Base-by-base conservation (phyloP, 208 protist species). In the Angomonas ambiguus region DNA sequence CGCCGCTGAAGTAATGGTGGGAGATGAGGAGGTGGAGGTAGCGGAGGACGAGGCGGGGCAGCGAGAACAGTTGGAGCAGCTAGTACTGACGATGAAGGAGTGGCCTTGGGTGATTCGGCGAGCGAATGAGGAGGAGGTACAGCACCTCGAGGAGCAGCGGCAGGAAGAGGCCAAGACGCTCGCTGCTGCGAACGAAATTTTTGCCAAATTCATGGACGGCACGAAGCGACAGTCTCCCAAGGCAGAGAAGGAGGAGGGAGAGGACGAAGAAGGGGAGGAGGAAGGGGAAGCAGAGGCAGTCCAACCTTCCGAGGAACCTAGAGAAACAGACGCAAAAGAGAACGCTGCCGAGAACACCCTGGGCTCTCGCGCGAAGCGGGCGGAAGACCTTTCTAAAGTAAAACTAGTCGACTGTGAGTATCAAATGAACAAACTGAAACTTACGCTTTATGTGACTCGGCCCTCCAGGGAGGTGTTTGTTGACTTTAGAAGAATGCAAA, bases 401-500 rank as follows among this genome's bases (percentile, higher is more conserved):
- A 38, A 71, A 20, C 71, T 88, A 13, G 72, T 85, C 28, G 79
- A 83, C 51, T 76, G 72, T 42, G 85, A 92, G 65, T 92, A 79
- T 64, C 82, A 92, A 59, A 74, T 87, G 49, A 75, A 85, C 41
- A 70, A 63, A 16, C 56, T 85, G 58, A 92, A 92, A 67, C 74
- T 92, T 20, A 92, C 85, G 6, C 62, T 92, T 31, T 92, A 83
- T 67, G 71, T 88, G 16, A 73, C 62, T 20, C 80, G 80, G 20
- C 79, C 80, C 1, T 73, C 70, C 11, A 65, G 67, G 2, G 70
- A 73, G 32, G 69, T 79, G 20, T 89, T 88, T 41, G 76, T 87
- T 1, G 80, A 89, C 62, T 92, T 92, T 38, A 77, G 82, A n/a
- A 67, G 79, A 32, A 82, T 92, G 82, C 82, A 89, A 69, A 76